A percentile compares a stretch with the other conserved stretches of the same genome.
Conservation (phyloP, 495 filamentous ascomycete genomes). For the Xylaria castorea region DNA sequence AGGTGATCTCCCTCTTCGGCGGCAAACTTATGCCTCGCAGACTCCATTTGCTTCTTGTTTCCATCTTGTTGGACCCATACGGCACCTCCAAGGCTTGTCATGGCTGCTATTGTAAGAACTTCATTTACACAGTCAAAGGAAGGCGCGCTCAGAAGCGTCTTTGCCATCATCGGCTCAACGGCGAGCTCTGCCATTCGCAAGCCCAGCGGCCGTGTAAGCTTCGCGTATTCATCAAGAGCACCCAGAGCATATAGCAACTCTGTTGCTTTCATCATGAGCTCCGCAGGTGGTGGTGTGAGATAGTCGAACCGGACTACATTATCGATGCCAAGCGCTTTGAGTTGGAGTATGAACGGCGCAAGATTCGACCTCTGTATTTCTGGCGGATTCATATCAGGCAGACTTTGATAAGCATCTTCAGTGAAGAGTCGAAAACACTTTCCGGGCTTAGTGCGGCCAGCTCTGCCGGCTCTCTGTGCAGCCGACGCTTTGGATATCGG, state of each 20-base stretch:
- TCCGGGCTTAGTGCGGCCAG: constrained; percentile 88
- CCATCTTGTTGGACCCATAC: constrained; percentile 84
- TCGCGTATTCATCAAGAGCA: constrained; percentile 87
- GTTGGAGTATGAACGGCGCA: constrained; percentile 86
- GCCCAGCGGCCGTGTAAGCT: constrained; percentile 87
- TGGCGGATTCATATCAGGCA: constrained; percentile 80
- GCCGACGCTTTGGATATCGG: constrained; percentile 93
- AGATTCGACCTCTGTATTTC: constrained; percentile 96
- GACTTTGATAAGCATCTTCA: constrained; percentile 69
- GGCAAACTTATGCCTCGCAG: constrained; percentile 80
- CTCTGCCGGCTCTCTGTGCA: constrained; percentile 88
- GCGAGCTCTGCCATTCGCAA: constrained; percentile 93
- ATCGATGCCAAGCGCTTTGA: constrained; percentile 95
- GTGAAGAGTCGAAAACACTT: constrained; percentile 97
- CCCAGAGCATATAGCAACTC: constrained; percentile 91
- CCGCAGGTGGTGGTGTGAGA: constrained; percentile 84
- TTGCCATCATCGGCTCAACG: constrained; percentile 96
- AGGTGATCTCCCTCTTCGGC: constrained; percentile 95
- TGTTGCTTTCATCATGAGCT: constrained; percentile 84
- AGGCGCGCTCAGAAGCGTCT: constrained; percentile 80
- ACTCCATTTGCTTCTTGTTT: constrained; percentile 75
- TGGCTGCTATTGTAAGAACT: constrained; percentile 90
- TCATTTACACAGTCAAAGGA: constrained; percentile 82
- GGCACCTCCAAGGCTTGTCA: constrained; percentile 84
- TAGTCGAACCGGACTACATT: constrained; percentile 94